Evolutionary conservation across 352 stramenopile genomes (phyloP), one percentile per base, ranked within the genome.

Genomic region (Phytophthora tentaculata): DNA sequence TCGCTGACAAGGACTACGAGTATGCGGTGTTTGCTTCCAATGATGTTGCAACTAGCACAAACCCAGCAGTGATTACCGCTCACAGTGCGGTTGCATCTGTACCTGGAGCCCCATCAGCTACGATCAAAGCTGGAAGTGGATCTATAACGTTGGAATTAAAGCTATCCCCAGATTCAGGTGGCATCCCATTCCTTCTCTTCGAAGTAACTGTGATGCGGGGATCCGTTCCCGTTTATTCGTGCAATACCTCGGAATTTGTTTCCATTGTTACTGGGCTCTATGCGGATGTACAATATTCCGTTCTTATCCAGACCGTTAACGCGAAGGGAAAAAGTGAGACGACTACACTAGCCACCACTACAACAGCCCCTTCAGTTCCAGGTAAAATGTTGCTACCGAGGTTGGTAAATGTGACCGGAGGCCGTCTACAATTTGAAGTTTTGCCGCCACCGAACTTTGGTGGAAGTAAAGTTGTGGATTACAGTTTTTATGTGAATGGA

Each of bases 21-120:
- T 90, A 90, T 68, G 58, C 64, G 4, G 62, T 90, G 0, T 65
- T 74, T 16, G 64, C 77, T 2, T 67, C 56, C 0, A 87, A 75
- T 57, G 66, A 73, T 13, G 51, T 76, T 44, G 28, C 58, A 19
- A 24, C 26, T 3, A 49, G 77, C 16, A 48, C 28, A 10, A 2
- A 9, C 1, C 13, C 44, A 5, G 44, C 69, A 6, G 49, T 20
- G 6, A 57, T 86, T 13, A 24, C 61, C 2, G 62, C 61, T 28
- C 37, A 35, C 22, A 88, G 75, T 35, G 26, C 24, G 0, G 5
- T 39, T 10, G 64, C 66, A 5, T 79, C 76, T 1, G 29, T 54
- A 12, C 62, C 79, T 9, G 23, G 32, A 9, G 5, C 64, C 17
- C 73, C 79, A 7, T 47, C 24, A 0, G 47, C 22, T 9, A n/a